A percentile compares a stretch with the other conserved stretches of the same genome.
phyloP scores from a whole-genome alignment of 495 filamentous ascomycete species.

The Podospora comata region DNA sequence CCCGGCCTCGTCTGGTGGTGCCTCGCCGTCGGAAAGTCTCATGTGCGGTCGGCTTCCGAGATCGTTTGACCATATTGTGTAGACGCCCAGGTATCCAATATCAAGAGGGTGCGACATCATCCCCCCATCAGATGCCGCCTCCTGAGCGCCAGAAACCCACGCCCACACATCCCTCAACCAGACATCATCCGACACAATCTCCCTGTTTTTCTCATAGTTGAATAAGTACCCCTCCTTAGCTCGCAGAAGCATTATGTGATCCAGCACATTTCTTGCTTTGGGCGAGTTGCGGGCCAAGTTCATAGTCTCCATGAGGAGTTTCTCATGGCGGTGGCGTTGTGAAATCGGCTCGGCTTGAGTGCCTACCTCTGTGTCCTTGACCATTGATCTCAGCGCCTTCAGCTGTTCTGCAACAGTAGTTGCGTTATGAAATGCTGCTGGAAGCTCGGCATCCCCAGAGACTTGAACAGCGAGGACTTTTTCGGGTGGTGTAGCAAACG shows the following conservation, averaged over 20 bases:
- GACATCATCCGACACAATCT: slow-evolving; percentile 67
- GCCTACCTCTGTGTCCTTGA: slow-evolving; percentile 17
- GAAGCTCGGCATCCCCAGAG: slow-evolving; percentile 24
- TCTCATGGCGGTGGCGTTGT: slow-evolving; percentile 44
- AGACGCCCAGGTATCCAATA: slow-evolving; percentile 80
- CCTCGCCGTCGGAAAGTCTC: slow-evolving; percentile 40
- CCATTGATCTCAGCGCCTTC: slow-evolving; percentile 34
- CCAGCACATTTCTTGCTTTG: slow-evolving; percentile 38
- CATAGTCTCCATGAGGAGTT: slow-evolving; percentile 49
- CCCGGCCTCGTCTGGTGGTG: slow-evolving; percentile 39
- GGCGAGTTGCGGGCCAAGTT: slow-evolving; percentile 34
- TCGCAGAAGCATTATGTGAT: slow-evolving; percentile 48
- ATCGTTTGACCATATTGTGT: slow-evolving; percentile 73
- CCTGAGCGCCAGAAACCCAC: slow-evolving; percentile 67
- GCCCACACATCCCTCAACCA: slow-evolving; percentile 74
- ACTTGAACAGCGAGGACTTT: slow-evolving; percentile 30
- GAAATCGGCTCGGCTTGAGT: slow-evolving; percentile 27
- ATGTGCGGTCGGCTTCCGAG: slow-evolving; percentile 47
- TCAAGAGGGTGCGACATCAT: slow-evolving; percentile 77
- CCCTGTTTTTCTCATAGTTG: slow-evolving; percentile 63
- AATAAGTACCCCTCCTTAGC: slow-evolving; percentile 76
- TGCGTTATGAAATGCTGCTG: slow-evolving; percentile 30
- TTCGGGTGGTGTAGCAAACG: slow-evolving; percentile 25
- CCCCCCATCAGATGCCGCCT: slow-evolving; percentile 59
- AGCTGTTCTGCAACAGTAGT: slow-evolving; percentile 42